Base-by-base conservation (phyloP, 2,329 filamentous ascomycete genomes). In the Alternaria metachromatica region DNA sequence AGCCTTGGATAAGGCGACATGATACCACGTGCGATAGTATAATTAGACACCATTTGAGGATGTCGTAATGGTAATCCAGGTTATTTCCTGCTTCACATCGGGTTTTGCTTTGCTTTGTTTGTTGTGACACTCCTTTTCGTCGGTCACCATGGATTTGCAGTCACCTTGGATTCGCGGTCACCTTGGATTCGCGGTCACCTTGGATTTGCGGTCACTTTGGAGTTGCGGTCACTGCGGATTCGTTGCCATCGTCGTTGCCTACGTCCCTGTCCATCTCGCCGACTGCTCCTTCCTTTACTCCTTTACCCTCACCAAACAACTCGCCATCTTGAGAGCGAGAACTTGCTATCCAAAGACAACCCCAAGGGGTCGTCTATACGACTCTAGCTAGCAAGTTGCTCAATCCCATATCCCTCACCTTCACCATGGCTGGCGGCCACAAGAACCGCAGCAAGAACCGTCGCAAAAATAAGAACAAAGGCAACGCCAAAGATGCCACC, bases 11-110 rank as follows among this genome's bases (percentile, higher is more conserved):
- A 25, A 33, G 43, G 37, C 10, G 30, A 46, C n/a, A 65, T 60
- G 63, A 63, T 65, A 63, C 54, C 59, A 59, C 49, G 41, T 33
- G 41, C 41, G 51, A 49, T 63, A 54, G 33, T 46, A 21, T 67
- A 63, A 43, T 53, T 55, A 49, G 60, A 21, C 55, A 50, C 23
- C 54, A 58, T 13, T 15, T 18, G 5, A 15, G 46, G 41, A 44
- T 53, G 54, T 49, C 30, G 4, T 66, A 68, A 68, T 68, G 21
- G 30, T 65, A 67, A 65, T 65, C 23, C 7, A 12, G 30, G 23
- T 43, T 41, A 7, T 4, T n/a, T 50, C 30, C 44, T 21, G 7
- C 48, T 58, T 58, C 33, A 23, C 15, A 1, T 58, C 10, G 28
- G 25, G 6, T 48, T 10, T 3, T 41, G 2, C 8, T 53, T 18